These are phyloP conservation scores for Metschnikowia continentalis DNA, from an alignment of 805 yeast genomes.

Conservation along the genomic window DNA sequence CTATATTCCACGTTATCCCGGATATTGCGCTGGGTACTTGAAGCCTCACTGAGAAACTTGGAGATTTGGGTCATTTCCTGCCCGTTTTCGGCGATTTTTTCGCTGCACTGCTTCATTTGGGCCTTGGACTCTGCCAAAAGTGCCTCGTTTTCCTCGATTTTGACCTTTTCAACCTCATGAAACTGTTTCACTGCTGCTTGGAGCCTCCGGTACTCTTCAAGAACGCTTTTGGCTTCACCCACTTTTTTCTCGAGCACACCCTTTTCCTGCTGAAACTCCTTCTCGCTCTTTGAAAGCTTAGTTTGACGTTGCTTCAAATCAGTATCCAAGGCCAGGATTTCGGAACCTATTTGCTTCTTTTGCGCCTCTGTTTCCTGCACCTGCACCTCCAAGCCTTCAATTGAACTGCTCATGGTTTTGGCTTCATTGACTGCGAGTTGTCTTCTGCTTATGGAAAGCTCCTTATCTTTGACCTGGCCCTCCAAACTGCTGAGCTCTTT, in stretches of 20 bases:
- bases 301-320: not conserved
- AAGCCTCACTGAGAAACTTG: conserved; percentile 49
- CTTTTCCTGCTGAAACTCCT: conserved; percentile 1
- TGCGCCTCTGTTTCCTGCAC: conserved; percentile 30
- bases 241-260: not conserved
- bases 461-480: conserved; percentile 48
- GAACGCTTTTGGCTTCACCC: not conserved
- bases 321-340: conserved; percentile 7
- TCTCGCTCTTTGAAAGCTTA: conserved; percentile 6
- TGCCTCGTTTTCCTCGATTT: conserved; percentile 22
- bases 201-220: conserved; percentile 6
- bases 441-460: conserved; percentile 47
- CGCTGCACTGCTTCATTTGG: conserved; percentile 9
- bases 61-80: conserved; percentile 30
- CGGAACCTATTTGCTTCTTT: conserved; percentile 15
- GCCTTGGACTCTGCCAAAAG: not conserved
- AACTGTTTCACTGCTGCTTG: conserved; percentile 16
- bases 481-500: conserved; percentile 46
- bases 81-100: conserved; percentile 14
- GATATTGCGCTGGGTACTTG: conserved; percentile 57
- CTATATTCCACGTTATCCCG: conserved; percentile 61
- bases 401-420: conserved; percentile 17
- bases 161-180: conserved; percentile 18
- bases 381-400: conserved; percentile 30
- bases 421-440: conserved; percentile 48